Evolutionary conservation across 352 stramenopile genomes (phyloP), one percentile per base, ranked within the genome.

Genomic region (Elongisporangium prolatum): DNA sequence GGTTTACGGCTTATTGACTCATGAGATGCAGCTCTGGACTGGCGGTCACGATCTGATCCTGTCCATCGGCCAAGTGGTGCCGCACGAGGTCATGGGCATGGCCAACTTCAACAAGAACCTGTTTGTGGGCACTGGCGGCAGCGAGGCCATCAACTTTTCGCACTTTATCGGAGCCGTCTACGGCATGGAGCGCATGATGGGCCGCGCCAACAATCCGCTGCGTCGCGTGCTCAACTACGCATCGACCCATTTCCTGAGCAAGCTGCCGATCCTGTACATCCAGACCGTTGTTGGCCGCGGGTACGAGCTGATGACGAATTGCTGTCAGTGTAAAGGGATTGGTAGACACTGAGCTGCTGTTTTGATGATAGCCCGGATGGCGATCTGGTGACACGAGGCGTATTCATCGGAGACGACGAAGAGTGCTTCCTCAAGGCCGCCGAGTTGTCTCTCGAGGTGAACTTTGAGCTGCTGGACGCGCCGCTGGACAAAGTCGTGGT

Each of bases 61-160:
- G 5, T 98, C 93, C 9, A 97, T 99, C 65, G 96, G 97, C 21
- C 96, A 99, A 78, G 95, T 99, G 17, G 96, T 98, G 10, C 97
- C 96, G 2, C 96, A 99, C 62, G 96, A 99, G 73, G 97, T 98
- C 25, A 98, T 97, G 86, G 96, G 97, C 16, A 99, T 99, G 96
- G 95, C 97, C n/a, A 99, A 99, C 74, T 98, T 93, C 77, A 99
- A 98, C 84, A 99, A 99, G 75, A 99, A 99, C 68, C 77, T 99
- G 18, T 98, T 99, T 65, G 93, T 99, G 2, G 97, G 95, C 57
- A 95, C 95, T n/a, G 84, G 84, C 14, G 86, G 83, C 17, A 93
- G 95, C 38, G 94, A 98, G 21, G 91, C 93, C 0, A 98, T 99
- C 71, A 98, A 99, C 78, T 93, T 98, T 51, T 98, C 91, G 22